Evolutionary conservation across 805 yeast species (phyloP).

Genomic region (Yamadazyma sp.): DNA sequence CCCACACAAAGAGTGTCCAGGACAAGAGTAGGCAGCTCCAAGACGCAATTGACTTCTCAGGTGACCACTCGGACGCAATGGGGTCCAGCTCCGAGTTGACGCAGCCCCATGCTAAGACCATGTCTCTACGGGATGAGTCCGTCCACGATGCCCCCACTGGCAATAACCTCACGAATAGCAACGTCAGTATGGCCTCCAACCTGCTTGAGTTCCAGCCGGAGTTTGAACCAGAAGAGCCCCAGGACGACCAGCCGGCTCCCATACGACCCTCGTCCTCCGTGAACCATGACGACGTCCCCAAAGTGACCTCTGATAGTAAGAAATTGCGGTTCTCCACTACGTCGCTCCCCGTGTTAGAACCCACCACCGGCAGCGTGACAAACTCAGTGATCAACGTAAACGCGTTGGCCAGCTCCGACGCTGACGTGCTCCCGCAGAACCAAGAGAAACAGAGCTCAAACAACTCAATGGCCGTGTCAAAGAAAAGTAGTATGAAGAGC

Average conservation of each 20-base stretch:
- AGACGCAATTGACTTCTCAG: conserved; percentile 5
- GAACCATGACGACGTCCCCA: conserved; percentile 17
- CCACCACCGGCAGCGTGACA: conserved; percentile 28
- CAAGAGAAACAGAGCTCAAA: background rate
- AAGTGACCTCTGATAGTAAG: conserved; percentile 38
- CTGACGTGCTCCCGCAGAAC: conserved; percentile 1
- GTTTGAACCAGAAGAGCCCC: background rate
- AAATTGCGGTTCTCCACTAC: conserved; percentile 31
- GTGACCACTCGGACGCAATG: background rate
- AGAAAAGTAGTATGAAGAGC: conserved; percentile 12
- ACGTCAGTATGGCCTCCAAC: background rate
- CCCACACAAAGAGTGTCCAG: background rate
- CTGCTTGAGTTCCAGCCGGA: background rate
- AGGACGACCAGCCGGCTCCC: conserved; percentile 2
- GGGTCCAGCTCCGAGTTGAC: background rate
- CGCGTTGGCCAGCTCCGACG: conserved; percentile 26
- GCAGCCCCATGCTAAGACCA: background rate
- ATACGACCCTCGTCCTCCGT: background rate
- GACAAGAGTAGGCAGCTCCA: conserved; percentile 9
- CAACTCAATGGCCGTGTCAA: conserved; percentile 1
- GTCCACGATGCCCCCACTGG: background rate
- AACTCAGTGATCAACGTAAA: conserved; percentile 35
- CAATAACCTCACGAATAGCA: background rate
- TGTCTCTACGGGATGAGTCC: background rate
- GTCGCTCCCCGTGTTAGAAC: conserved; percentile 20